Evolutionary conservation across 129 eudicot species (phyloP).

Genomic region (Artemisia tridentata): DNA sequence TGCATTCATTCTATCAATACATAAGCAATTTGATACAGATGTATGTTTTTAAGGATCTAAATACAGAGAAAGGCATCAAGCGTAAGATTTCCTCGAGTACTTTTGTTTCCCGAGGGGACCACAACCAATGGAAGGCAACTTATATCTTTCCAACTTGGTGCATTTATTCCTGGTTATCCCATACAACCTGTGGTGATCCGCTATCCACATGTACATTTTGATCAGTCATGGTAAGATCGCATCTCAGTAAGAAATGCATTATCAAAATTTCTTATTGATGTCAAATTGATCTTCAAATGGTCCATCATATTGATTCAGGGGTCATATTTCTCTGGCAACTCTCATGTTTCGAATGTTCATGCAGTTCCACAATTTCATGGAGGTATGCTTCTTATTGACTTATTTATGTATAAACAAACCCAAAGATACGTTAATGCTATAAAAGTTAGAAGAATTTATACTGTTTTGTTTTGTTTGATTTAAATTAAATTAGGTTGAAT

Average conservation of each 20-base stretch:
- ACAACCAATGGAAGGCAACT: conserved; percentile 85
- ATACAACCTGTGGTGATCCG: conserved; percentile 91
- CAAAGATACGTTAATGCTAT: neutral
- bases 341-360: conserved; percentile 98
- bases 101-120: conserved; percentile 98
- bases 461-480: neutral
- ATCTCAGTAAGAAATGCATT: neutral
- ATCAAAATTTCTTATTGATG: neutral
- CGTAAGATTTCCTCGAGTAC: conserved; percentile 76
- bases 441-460: neutral
- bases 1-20: conserved; percentile 39
- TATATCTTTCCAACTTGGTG: conserved; percentile 93
- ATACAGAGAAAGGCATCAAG: conserved; percentile 95
- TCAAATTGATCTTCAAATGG: conserved; percentile 8
- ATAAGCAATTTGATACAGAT: conserved; percentile 92
- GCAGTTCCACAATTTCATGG: conserved; percentile 96
- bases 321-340: conserved; percentile 58
- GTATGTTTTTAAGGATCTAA: conserved; percentile 78
- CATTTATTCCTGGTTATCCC: conserved; percentile 88
- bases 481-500: conserved; percentile 66
- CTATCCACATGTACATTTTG: conserved; percentile 94
- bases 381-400: conserved; percentile 49
- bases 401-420: neutral
- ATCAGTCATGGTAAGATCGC: conserved; percentile 80
- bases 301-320: conserved; percentile 50